Evolutionary conservation across 805 yeast species (phyloP).

Genomic region (Saccharomycodes ludwigii): DNA sequence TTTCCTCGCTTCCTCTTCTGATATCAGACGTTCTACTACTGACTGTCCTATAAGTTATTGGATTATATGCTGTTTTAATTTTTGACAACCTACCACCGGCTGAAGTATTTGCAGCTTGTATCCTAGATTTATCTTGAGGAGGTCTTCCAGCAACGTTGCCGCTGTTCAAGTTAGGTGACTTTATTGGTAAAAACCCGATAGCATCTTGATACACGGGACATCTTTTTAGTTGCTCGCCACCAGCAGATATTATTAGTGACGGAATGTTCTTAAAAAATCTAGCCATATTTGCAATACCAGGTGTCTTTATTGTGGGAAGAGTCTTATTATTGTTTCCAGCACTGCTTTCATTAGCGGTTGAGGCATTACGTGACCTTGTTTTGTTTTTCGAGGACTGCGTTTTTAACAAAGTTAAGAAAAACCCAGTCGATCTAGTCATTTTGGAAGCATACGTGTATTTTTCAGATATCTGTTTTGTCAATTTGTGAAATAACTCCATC

Average conservation of each 20-base stretch:
- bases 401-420: conserved; percentile 27
- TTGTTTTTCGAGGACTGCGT: conserved; percentile 17
- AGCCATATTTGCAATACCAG: conserved; percentile 17
- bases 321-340: conserved; percentile 1
- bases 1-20: conserved; percentile 1
- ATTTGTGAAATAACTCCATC: conserved; percentile 29
- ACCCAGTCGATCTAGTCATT: conserved; percentile 43
- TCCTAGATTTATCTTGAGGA: too few species aligned
- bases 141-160: too few species aligned
- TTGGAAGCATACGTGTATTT: conserved; percentile 61
- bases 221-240: conserved; percentile 22
- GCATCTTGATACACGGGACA: conserved; percentile 28
- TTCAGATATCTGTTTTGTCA: conserved; percentile 36
- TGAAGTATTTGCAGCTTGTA: not conserved
- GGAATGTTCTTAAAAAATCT: conserved; percentile 23
- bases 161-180: too few species aligned
- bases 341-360: conserved; percentile 2
- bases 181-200: conserved; percentile 16
- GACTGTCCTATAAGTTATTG: conserved; percentile 3
- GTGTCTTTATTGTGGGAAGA: conserved; percentile 10
- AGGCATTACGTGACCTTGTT: not conserved
- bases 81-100: not conserved
- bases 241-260: conserved; percentile 20
- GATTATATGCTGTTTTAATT: conserved; percentile 3
- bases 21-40: conserved; percentile 3